phyloP scores from a whole-genome alignment of 1,284 basidiomycete genomes.

The Rhodotorula sp. region DNA sequence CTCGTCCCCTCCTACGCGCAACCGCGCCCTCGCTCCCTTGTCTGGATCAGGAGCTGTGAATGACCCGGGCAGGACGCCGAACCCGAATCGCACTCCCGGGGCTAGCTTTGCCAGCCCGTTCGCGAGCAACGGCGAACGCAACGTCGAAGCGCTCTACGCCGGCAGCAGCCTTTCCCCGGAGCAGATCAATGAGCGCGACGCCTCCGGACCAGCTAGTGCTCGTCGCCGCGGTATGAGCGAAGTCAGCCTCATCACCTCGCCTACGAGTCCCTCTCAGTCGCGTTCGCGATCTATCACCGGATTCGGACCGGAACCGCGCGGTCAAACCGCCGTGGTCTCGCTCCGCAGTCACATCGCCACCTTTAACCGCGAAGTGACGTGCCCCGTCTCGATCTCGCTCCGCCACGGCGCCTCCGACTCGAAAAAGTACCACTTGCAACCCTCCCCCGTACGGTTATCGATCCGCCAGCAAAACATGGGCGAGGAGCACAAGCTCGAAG shows the following conservation, averaged over 20 bases:
- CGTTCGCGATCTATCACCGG: background rate
- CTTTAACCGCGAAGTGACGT: conserved; percentile 40
- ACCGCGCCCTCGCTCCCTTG: too few species aligned
- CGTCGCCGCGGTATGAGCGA: conserved; percentile 18
- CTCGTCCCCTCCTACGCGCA: too few species aligned
- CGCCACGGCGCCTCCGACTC: conserved; percentile 5
- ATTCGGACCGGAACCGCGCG: conserved; percentile 38
- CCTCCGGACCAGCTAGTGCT: background rate
- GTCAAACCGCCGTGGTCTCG: conserved; percentile 32
- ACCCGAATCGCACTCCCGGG: conserved; percentile 25
- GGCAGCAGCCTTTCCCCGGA: background rate
- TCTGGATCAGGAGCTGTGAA: background rate
- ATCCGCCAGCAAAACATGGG: conserved; percentile 37
- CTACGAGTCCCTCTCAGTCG: background rate
- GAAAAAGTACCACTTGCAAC: conserved; percentile 33
- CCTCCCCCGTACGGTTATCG: conserved; percentile 33
- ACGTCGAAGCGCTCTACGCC: conserved; percentile 8
- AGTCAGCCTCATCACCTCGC: background rate
- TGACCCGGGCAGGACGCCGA: conserved; percentile 17
- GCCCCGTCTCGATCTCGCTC: conserved; percentile 41
- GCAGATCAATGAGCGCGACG: background rate
- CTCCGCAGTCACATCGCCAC: conserved; percentile 36
- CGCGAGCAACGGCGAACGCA: background rate
- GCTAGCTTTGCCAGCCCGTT: background rate
- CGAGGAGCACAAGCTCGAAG: conserved; percentile 35